Conservation (phyloP, 148 eudicot genomes). For the Talinum fruticosum region DNA sequence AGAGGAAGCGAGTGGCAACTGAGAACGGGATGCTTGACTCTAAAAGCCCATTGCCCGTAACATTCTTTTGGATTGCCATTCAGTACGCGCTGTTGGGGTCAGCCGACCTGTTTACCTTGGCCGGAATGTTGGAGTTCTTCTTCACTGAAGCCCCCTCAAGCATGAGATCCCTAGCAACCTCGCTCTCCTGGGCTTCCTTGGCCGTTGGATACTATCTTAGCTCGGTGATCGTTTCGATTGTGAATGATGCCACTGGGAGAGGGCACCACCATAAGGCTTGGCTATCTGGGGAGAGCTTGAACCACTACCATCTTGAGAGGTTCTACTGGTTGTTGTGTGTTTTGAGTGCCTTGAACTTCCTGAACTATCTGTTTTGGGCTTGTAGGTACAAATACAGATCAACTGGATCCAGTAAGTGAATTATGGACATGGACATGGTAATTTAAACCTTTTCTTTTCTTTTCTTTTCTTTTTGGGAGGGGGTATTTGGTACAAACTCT, state of each 20-base stretch:
- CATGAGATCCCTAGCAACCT: constrained; percentile 71
- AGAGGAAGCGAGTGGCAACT: constrained; percentile 49
- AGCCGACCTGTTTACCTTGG: constrained; percentile 71
- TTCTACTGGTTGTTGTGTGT: constrained; percentile 69
- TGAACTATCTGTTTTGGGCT: constrained; percentile 65
- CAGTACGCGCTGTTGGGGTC: constrained; percentile 70
- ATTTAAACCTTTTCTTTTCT: neutral
- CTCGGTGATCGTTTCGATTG: constrained; percentile 52
- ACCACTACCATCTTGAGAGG: constrained; percentile 52
- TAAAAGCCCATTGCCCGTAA: constrained; percentile 39
- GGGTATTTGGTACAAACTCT: neutral
- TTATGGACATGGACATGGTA: neutral
- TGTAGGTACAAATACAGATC: constrained; percentile 54
- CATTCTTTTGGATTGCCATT: constrained; percentile 68
- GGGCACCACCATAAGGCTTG: constrained; percentile 35
- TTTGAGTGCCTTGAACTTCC: constrained; percentile 51
- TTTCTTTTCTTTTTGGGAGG: neutral
- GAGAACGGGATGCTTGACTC: constrained; percentile 27
- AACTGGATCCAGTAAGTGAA: constrained; percentile 27
- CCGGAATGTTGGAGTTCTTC: constrained; percentile 73
- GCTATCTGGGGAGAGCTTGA: constrained; percentile 53
- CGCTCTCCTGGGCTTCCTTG: constrained; percentile 65
- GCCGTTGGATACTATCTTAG: constrained; percentile 74
- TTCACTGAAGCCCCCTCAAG: constrained; percentile 70
- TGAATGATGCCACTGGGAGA: constrained; percentile 40